Percentiles rank a stretch among this genome's conserved stretches.
Conservation (phyloP, 2,329 filamentous ascomycete genomes). For the Atkinsonella texensis region DNA sequence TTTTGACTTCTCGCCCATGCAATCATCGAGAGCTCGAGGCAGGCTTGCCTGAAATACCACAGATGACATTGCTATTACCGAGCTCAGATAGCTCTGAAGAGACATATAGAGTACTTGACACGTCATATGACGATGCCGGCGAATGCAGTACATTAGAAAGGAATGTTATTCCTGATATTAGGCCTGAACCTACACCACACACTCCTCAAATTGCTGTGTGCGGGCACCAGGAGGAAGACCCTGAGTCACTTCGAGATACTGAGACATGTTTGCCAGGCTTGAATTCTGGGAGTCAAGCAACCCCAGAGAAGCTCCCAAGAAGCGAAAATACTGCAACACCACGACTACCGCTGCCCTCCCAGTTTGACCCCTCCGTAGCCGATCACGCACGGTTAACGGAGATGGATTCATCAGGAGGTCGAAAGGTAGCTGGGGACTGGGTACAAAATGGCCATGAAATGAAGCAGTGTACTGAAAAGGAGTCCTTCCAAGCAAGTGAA, state of each 20-base stretch:
- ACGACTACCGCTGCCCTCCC: not conserved
- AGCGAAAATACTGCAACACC: not conserved
- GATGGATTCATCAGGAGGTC: not conserved
- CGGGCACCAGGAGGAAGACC: not conserved
- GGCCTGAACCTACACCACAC: not conserved
- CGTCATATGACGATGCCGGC: not conserved
- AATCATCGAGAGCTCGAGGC: not conserved
- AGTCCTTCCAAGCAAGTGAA: not conserved
- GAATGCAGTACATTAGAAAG: not conserved
- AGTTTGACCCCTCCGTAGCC: not conserved
- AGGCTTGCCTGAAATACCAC: not conserved
- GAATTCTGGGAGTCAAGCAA: not conserved
- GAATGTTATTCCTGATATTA: not conserved
- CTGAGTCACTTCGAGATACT: not conserved
- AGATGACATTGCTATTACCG: not conserved
- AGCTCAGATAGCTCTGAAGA: not conserved
- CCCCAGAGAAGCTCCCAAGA: not conserved
- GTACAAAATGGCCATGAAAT: not conserved
- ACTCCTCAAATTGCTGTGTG: not conserved
- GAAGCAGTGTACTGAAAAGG: not conserved
- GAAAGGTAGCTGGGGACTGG: too few relatives aligned
- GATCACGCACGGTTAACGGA: not conserved
- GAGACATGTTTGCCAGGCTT: not conserved
- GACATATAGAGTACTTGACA: not conserved
- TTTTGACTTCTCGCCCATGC: not conserved